These are phyloP conservation scores for Penicillium roqueforti DNA, from an alignment of 495 filamentous ascomycete genomes.

Conservation along the genomic window DNA sequence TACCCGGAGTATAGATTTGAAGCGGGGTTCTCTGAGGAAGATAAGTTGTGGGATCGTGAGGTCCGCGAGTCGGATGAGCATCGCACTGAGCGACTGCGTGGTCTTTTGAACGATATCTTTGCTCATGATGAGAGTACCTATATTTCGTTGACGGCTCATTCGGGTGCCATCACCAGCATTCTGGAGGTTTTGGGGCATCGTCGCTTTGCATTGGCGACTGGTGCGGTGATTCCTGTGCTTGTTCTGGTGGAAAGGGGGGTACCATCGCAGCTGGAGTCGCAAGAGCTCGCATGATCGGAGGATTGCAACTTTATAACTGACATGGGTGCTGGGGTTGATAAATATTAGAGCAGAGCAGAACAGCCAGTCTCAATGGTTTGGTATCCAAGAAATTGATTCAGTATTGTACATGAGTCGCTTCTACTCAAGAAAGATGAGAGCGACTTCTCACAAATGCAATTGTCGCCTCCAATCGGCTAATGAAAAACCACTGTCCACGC, in stretches of 20 bases:
- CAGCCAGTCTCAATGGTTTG: background rate
- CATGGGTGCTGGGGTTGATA: background rate
- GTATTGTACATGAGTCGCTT: slow-evolving; percentile 29
- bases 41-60: slow-evolving; percentile 53
- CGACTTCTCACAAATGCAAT: slow-evolving; percentile 26
- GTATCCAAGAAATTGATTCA: slow-evolving; percentile 19
- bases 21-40: slow-evolving; percentile 56
- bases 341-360: background rate
- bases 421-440: slow-evolving; percentile 5
- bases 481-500: slow-evolving; percentile 15
- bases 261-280: background rate
- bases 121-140: slow-evolving; percentile 53
- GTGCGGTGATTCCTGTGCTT: slow-evolving; percentile 67
- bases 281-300: background rate
- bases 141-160: slow-evolving; percentile 70
- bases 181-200: slow-evolving; percentile 60
- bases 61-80: slow-evolving; percentile 53
- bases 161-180: slow-evolving; percentile 59
- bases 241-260: slow-evolving; percentile 49
- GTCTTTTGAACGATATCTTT: slow-evolving; percentile 64
- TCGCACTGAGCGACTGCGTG: slow-evolving; percentile 51
- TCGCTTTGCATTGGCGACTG: slow-evolving; percentile 61
- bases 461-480: slow-evolving; percentile 13
- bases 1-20: slow-evolving; percentile 65
- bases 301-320: background rate